Conservation (phyloP, 352 stramenopile species). For the Phytophthora multivora region DNA sequence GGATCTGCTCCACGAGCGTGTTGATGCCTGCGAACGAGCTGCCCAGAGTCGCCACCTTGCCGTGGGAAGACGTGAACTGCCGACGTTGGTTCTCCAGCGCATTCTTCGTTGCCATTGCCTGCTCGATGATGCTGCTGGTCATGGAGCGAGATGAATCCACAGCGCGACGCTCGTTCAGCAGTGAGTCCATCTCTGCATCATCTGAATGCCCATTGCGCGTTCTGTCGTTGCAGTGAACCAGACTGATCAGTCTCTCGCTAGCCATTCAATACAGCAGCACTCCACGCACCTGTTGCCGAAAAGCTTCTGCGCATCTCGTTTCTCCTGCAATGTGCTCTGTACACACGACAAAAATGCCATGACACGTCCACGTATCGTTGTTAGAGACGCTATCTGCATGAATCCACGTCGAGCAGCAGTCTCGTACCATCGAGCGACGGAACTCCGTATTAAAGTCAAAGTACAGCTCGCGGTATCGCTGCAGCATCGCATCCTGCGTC, state of each 20-base stretch:
- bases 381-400: not conserved
- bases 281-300: slow-evolving; percentile 71
- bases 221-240: slow-evolving; percentile 29
- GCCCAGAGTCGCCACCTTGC: slow-evolving; percentile 85
- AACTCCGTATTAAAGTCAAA: slow-evolving; percentile 97
- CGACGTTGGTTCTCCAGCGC: slow-evolving; percentile 91
- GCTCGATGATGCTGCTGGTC: slow-evolving; percentile 84
- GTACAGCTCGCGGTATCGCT: slow-evolving; percentile 96
- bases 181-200: slow-evolving; percentile 75
- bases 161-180: slow-evolving; percentile 80
- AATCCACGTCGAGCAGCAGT: not conserved
- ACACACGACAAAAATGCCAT: slow-evolving; percentile 1
- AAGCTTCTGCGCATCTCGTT: slow-evolving; percentile 80
- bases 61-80: slow-evolving; percentile 83
- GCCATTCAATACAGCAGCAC: no score
- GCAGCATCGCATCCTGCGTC: slow-evolving; percentile 88
- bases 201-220: slow-evolving; percentile 49
- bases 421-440: slow-evolving; percentile 79
- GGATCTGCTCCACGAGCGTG: slow-evolving; percentile 95
- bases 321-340: slow-evolving; percentile 81
- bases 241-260: not conserved
- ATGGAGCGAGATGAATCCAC: slow-evolving; percentile 85
- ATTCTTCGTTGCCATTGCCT: slow-evolving; percentile 87
- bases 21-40: slow-evolving; percentile 96
- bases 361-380: not conserved